Percentiles rank a stretch among this genome's conserved stretches.
Conservation (phyloP, 2,329 filamentous ascomycete species). For the Epichloe bromicola region DNA sequence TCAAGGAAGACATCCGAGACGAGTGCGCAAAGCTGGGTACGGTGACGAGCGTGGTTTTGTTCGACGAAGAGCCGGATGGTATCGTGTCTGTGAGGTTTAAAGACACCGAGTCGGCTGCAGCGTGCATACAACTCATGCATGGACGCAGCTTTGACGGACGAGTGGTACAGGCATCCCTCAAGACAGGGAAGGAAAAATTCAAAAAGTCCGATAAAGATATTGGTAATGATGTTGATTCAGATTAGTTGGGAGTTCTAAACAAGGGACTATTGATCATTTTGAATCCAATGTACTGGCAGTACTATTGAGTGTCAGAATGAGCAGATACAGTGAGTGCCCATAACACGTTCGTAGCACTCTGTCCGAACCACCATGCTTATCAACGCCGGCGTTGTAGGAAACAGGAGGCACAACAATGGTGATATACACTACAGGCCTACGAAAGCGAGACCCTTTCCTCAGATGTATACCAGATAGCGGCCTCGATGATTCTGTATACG, state of each 20-base stretch:
- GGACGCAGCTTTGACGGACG: slow-evolving; percentile 68
- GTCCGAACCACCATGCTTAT: too few relatives aligned
- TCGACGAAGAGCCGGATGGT: slow-evolving; percentile 73
- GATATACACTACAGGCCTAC: neutral
- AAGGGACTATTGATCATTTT: neutral
- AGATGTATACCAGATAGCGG: slow-evolving; percentile 55
- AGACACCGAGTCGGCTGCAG: slow-evolving; percentile 54
- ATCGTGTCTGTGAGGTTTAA: slow-evolving; percentile 76
- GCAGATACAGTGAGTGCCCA: too few relatives aligned
- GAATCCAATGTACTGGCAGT: neutral
- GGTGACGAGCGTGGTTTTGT: slow-evolving; percentile 85
- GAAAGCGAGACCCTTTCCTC: slow-evolving; percentile 30
- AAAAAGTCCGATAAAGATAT: slow-evolving; percentile 50
- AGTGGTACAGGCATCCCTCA: slow-evolving; percentile 57
- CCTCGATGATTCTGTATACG: slow-evolving; percentile 57
- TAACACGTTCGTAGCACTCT: too few relatives aligned
- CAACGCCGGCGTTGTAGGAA: too few relatives aligned
- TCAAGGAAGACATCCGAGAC: slow-evolving; percentile 87
- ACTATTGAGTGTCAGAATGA: too few relatives aligned
- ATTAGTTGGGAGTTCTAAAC: slow-evolving; percentile 6
- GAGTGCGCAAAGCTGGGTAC: slow-evolving; percentile 77
- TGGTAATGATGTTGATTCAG: slow-evolving; percentile 26
- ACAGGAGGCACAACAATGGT: too few relatives aligned
- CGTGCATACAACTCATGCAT: slow-evolving; percentile 63
- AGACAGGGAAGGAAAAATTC: slow-evolving; percentile 60